These are phyloP conservation scores for Candida sanyiensis DNA, from an alignment of 805 yeast genomes.

Conservation along the genomic window DNA sequence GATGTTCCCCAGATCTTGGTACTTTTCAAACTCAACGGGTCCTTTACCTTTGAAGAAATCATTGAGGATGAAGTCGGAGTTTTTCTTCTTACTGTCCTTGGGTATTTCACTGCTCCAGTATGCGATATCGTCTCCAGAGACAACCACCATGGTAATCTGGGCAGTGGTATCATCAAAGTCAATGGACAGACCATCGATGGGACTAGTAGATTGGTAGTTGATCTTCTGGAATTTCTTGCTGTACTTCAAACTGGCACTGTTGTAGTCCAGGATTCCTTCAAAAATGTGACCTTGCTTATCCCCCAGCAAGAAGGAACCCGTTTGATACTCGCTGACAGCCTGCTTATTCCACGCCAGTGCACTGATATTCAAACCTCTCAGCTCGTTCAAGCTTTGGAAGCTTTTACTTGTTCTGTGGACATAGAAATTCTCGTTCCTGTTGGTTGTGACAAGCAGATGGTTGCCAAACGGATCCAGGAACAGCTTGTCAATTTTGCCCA, in stretches of 20 bases:
- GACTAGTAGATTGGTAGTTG: slow-evolving; percentile 26
- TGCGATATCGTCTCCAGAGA: slow-evolving; percentile 28
- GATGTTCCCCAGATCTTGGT: slow-evolving; percentile 31
- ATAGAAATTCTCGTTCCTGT: slow-evolving; percentile 42
- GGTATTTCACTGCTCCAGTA: slow-evolving; percentile 21
- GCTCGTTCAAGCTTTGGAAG: slow-evolving; percentile 38
- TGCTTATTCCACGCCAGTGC: slow-evolving; percentile 37
- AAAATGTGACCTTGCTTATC: slow-evolving; percentile 42
- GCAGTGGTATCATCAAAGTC: slow-evolving; percentile 8
- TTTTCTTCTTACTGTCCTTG: slow-evolving; percentile 15
- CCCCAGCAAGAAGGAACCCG: slow-evolving; percentile 46
- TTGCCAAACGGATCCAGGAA: slow-evolving; percentile 48
- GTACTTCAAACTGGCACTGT: slow-evolving; percentile 34
- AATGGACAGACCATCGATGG: slow-evolving; percentile 27
- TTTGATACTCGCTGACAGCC: slow-evolving; percentile 29
- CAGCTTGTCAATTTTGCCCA: slow-evolving; percentile 30
- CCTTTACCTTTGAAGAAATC: slow-evolving; percentile 16
- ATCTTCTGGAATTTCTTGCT: slow-evolving; percentile 36
- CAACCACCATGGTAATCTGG: slow-evolving; percentile 17
- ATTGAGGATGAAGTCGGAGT: slow-evolving; percentile 19
- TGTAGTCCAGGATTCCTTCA: slow-evolving; percentile 40
- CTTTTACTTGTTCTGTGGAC: slow-evolving; percentile 36
- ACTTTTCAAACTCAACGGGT: slow-evolving; percentile 33
- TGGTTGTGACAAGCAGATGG: slow-evolving; percentile 46
- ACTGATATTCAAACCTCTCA: slow-evolving; percentile 41